A percentile compares a stretch with the other conserved stretches of the same genome.
phyloP scores from a whole-genome alignment of 495 filamentous ascomycete species.

The Cryomyces minteri region DNA sequence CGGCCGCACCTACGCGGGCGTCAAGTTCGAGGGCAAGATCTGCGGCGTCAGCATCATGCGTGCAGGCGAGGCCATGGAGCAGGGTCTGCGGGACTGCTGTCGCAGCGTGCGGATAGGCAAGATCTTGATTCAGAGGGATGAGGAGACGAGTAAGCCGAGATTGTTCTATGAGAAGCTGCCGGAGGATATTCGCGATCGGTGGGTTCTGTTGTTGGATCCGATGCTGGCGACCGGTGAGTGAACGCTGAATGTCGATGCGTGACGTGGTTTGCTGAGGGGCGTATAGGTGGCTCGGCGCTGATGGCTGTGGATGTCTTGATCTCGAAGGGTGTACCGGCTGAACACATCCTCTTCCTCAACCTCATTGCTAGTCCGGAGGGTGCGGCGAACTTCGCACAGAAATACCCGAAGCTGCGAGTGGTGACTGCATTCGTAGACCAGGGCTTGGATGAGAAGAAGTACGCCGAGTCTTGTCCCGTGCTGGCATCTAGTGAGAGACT shows the following conservation, averaged over 20 bases:
- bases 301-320: slow-evolving; percentile 91
- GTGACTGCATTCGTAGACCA: slow-evolving; percentile 96
- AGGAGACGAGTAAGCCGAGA: slow-evolving; percentile 79
- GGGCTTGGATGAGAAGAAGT: slow-evolving; percentile 96
- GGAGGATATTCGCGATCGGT: slow-evolving; percentile 76
- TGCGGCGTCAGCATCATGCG: slow-evolving; percentile 98
- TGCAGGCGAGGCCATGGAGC: slow-evolving; percentile 96
- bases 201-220: slow-evolving; percentile 90
- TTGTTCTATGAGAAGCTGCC: slow-evolving; percentile 96
- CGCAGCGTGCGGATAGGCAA: slow-evolving; percentile 92
- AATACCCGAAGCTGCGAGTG: slow-evolving; percentile 79
- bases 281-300: slow-evolving; percentile 73
- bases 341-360: slow-evolving; percentile 89
- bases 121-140: slow-evolving; percentile 92
- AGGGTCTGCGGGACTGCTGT: slow-evolving; percentile 90
- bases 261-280: not conserved
- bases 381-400: slow-evolving; percentile 71
- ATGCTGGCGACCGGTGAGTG: slow-evolving; percentile 91
- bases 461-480: slow-evolving; percentile 15
- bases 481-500: slow-evolving; percentile 1
- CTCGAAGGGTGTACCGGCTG: slow-evolving; percentile 77
- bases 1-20: slow-evolving; percentile 71
- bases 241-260: no score
- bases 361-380: slow-evolving; percentile 90
- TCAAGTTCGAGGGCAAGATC: slow-evolving; percentile 94